Conservation (phyloP, 202 grass and related monocot species). For the Zizania palustris region DNA sequence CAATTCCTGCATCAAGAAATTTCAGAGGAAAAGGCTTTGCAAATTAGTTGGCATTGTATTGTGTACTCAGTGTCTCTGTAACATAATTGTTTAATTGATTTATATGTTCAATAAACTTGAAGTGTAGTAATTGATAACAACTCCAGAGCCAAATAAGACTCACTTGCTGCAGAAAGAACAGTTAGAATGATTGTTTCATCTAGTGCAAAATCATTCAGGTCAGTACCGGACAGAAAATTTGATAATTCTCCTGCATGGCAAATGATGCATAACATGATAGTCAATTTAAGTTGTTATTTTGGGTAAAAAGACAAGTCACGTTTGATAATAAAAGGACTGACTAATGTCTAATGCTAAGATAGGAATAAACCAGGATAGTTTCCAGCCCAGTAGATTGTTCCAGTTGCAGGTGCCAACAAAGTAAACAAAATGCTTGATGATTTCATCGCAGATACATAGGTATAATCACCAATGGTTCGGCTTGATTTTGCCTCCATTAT, state of each 20-base stretch:
- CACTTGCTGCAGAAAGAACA: constrained; percentile 67
- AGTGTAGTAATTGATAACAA: not conserved
- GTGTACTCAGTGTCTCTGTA: not conserved
- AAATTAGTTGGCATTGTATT: constrained; percentile 28
- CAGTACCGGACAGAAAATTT: constrained; percentile 56
- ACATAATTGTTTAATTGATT: not conserved
- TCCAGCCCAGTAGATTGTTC: constrained; percentile 71
- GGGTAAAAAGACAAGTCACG: not conserved
- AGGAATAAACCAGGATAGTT: constrained; percentile 60
- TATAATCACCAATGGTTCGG: constrained; percentile 45
- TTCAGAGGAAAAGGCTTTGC: constrained; percentile 13
- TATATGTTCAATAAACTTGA: not conserved
- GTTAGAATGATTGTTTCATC: constrained; percentile 67
- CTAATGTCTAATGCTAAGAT: constrained; percentile 9
- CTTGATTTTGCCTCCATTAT: constrained; percentile 64
- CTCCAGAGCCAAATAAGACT: constrained; percentile 40
- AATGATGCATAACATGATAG: constrained; percentile 9
- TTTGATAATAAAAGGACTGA: not conserved
- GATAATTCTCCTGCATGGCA: constrained; percentile 60
- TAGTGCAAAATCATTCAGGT: constrained; percentile 56
- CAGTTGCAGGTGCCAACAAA: constrained; percentile 70
- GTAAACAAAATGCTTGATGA: constrained; percentile 59
- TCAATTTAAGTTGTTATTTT: constrained; percentile 15
- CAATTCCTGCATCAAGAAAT: constrained; percentile 52
- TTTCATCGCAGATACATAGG: constrained; percentile 61